A percentile compares a stretch with the other conserved stretches of the same genome.
Evolutionary conservation across 441 rosid genomes (phyloP).

Genomic region (Eutrema salsugineum): DNA sequence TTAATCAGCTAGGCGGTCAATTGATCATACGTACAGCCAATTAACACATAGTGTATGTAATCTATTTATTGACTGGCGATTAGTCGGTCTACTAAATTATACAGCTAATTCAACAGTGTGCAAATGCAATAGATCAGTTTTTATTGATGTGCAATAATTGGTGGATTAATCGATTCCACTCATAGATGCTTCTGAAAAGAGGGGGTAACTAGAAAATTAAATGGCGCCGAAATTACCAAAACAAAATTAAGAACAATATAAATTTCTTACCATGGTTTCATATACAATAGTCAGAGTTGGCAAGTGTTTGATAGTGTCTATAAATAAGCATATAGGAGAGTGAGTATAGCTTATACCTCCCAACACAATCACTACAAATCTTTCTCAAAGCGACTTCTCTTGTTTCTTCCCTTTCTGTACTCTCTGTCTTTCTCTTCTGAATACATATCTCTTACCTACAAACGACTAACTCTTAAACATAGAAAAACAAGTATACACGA

Average conservation of each 20-base stretch:
- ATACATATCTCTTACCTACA: constrained; percentile 1
- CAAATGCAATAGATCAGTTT: no score
- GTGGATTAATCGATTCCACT: neutral
- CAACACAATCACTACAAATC: constrained; percentile 16
- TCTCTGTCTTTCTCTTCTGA: neutral
- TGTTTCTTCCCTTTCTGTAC: neutral
- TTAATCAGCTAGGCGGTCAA: neutral
- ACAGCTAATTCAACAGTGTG: no score
- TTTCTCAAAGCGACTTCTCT: constrained; percentile 13
- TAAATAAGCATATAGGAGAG: constrained; percentile 22
- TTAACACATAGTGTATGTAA: neutral
- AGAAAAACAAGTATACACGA: neutral
- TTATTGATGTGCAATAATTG: no score
- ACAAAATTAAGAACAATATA: neutral
- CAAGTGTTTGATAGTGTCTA: constrained; percentile 10
- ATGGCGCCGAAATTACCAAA: neutral
- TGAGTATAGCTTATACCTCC: constrained; percentile 6
- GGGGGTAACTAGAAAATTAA: neutral
- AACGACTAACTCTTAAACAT: constrained; percentile 18
- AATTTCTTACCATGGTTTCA: neutral
- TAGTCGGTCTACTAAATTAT: neutral
- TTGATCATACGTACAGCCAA: neutral
- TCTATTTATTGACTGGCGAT: neutral
- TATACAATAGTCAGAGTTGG: neutral
- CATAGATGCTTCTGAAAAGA: neutral